These are phyloP conservation scores for Cyberlindnera saturnus DNA, from an alignment of 805 yeast species.

Conservation along the genomic window DNA sequence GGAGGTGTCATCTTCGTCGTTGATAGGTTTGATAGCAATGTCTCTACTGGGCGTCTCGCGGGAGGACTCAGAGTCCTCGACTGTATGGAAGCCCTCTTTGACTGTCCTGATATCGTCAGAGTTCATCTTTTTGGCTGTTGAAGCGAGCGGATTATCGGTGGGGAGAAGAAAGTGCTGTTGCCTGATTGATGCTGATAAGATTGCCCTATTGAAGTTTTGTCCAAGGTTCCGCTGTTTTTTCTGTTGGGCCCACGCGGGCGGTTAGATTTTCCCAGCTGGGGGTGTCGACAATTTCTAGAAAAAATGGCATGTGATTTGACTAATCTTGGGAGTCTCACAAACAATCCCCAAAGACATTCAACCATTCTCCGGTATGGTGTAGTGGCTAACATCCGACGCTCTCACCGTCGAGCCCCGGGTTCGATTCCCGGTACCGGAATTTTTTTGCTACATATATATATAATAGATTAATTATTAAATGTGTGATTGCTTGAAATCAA, in stretches of 20 bases:
- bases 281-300: no score
- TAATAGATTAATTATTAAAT: background rate
- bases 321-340: background rate
- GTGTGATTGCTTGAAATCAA: no score
- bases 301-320: no score
- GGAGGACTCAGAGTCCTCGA: background rate
- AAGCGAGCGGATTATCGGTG: background rate
- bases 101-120: conserved; percentile 11
- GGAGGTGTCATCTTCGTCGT: conserved; percentile 46
- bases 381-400: conserved; percentile 29
- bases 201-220: no score
- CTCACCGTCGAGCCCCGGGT: conserved; percentile 30
- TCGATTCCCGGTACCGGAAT: conserved; percentile 29
- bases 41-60: conserved; percentile 3
- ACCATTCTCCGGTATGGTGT: conserved; percentile 24
- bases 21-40: conserved; percentile 27
- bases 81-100: conserved; percentile 11
- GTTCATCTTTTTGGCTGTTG: conserved; percentile 1
- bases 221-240: no score
- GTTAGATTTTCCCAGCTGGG: no score
- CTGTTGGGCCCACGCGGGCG: no score
- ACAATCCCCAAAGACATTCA: background rate
- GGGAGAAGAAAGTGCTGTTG: background rate
- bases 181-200: background rate
- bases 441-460: conserved; percentile 1